Conservation (phyloP, 2,329 filamentous ascomycete species). For the Oidium heveae region DNA sequence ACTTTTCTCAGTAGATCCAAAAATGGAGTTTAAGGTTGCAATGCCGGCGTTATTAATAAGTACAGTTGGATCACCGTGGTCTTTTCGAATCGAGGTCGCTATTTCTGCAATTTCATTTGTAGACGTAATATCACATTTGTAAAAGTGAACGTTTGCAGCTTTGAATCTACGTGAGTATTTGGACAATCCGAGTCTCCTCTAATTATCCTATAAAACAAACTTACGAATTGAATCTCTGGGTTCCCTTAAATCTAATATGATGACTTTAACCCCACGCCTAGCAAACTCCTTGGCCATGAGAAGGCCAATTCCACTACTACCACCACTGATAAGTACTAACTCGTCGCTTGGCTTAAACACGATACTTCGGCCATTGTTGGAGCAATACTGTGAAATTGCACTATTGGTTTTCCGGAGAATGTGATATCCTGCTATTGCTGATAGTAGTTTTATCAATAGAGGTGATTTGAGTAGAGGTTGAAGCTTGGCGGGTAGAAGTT, state of each 20-base stretch:
- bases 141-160: conserved; percentile 1
- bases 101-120: conserved; percentile 35
- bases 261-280: conserved; percentile 36
- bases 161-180: background rate
- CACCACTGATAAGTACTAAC: conserved; percentile 51
- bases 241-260: conserved; percentile 41
- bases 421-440: conserved; percentile 22
- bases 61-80: conserved; percentile 38
- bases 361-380: conserved; percentile 24
- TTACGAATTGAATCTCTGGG: conserved; percentile 15
- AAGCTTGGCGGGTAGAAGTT: conserved; percentile 5
- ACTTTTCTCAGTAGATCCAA: conserved; percentile 27
- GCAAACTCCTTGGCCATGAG: conserved; percentile 37
- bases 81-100: conserved; percentile 25
- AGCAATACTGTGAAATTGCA: conserved; percentile 23
- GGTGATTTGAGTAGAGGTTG: conserved; percentile 5
- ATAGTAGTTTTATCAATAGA: conserved; percentile 5
- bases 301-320: conserved; percentile 45
- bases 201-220: background rate
- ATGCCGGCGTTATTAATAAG: conserved; percentile 50
- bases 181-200: background rate
- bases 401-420: conserved; percentile 22
- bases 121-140: conserved; percentile 23
- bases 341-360: conserved; percentile 39
- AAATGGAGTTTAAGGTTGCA: conserved; percentile 29